phyloP scores from a whole-genome alignment of 805 yeast genomes.

The Yarrowia bubula region DNA sequence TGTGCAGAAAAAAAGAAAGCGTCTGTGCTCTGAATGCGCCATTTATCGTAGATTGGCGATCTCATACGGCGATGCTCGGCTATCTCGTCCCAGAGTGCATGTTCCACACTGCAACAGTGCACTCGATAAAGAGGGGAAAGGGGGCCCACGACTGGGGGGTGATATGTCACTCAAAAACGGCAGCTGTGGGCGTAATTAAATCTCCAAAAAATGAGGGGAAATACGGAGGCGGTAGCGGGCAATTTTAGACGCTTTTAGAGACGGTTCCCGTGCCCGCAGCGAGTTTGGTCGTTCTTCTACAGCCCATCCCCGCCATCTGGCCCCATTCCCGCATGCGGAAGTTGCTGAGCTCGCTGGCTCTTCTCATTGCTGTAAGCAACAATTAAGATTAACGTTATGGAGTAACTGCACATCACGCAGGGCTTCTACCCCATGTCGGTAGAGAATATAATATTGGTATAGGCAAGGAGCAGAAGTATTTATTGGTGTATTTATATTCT shows the following conservation, averaged over 20 bases:
- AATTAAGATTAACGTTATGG: background rate
- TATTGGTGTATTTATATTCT: no score
- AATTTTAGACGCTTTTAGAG: background rate
- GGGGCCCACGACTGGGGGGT: background rate
- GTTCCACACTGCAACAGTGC: constrained; percentile 14
- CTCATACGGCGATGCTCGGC: no score
- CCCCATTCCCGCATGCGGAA: constrained; percentile 17
- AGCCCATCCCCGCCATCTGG: background rate
- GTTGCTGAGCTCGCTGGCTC: background rate
- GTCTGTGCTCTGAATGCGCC: no score
- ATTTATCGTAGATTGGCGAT: no score
- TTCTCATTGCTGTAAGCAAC: background rate
- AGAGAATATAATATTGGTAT: background rate
- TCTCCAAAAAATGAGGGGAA: background rate
- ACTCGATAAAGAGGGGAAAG: constrained; percentile 9
- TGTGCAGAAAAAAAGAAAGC: no score
- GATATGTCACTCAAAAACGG: no score
- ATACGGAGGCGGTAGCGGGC: background rate
- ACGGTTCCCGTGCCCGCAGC: no score
- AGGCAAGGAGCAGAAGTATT: no score
- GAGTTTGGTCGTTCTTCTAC: background rate
- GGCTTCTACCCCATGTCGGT: constrained; percentile 19
- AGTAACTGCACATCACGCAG: constrained; percentile 18
- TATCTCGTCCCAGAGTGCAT: background rate
- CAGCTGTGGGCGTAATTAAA: no score